A percentile compares a stretch with the other conserved stretches of the same genome.
phyloP scores from a whole-genome alignment of 495 filamentous ascomycete species.

The Penicillium herquei region DNA sequence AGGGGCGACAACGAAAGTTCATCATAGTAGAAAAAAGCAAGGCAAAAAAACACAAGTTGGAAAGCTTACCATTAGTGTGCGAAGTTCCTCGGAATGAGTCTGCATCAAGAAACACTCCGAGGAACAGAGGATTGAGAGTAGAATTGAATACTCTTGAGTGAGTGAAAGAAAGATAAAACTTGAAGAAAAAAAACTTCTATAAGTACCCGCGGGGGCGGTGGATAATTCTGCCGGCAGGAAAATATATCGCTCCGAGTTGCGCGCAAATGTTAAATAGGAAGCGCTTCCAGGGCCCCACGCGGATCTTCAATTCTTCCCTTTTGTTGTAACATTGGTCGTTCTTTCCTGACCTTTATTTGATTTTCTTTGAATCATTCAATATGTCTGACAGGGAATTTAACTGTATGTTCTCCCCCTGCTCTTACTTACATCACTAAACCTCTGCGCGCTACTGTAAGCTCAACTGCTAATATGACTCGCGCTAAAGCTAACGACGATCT shows the following conservation, averaged over 20 bases:
- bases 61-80: conserved; percentile 40
- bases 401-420: conserved; percentile 50
- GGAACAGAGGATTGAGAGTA: conserved; percentile 2
- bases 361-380: conserved; percentile 17
- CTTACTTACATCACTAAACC: neutral
- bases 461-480: conserved; percentile 20
- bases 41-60: conserved; percentile 6
- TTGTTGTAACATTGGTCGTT: neutral
- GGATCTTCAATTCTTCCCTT: conserved; percentile 8
- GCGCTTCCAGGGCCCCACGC: conserved; percentile 18
- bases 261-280: conserved; percentile 10
- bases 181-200: conserved; percentile 24
- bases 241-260: conserved; percentile 19
- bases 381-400: conserved; percentile 94
- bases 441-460: neutral
- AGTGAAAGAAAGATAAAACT: conserved; percentile 22
- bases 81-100: conserved; percentile 9
- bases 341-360: neutral
- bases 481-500: conserved; percentile 79
- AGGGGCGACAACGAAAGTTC: conserved; percentile 87
- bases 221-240: conserved; percentile 30
- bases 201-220: conserved; percentile 23
- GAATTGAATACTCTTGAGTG: conserved; percentile 5
- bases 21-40: conserved; percentile 58
- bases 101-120: conserved; percentile 13